Base-by-base conservation (phyloP, 2,329 filamentous ascomycete species). In the Trichoderma harzianum region DNA sequence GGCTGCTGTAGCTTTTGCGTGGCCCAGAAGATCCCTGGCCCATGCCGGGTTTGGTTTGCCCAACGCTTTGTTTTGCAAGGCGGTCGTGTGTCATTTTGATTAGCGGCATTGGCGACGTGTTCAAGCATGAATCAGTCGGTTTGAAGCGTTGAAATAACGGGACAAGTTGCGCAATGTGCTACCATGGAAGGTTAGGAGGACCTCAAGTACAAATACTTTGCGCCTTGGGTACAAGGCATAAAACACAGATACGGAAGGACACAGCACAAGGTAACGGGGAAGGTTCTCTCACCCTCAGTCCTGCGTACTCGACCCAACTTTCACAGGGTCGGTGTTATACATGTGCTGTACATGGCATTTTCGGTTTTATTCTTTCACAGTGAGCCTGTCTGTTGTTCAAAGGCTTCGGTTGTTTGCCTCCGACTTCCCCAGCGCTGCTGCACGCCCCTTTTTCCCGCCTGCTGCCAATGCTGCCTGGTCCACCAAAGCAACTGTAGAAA, bases 31-130 rank as follows among this genome's bases (percentile, higher is more conserved):
- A 64, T 51, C 39, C 60, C 60, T 47, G 51, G 47, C 24, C 24
- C 47, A 26, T 43, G 64, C 30, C 57, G 57, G 57, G 51, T 68
- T 68, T 39, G 51, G 32, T 43, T 67, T 68, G 51, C 36, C 57
- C 57, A 69, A 61, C 36, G 66, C 55, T 69, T 68, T 43, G 65
- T 14, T 34, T 60, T 39, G 65, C 65, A 32, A 47, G 34, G 65
- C 32, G 55, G 55, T 47, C 32, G 32, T 21, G 65, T 68, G 65
- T 68, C 65, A 68, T 60, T 68, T 68, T 60, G 65, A 60, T 47
- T 51, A 68, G 65, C 16, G 36, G 65, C 53, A 68, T 47, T 32
- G 55, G 26, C 55, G 65, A 68, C 65, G 65, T 60, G 65, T 60
- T n/a, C 65, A 67, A 32, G 61, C 36, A 47, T 28, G 36, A 43